Evolutionary conservation across 2,329 filamentous ascomycete species (phyloP).

Genomic region (Karstenula rhodostoma): DNA sequence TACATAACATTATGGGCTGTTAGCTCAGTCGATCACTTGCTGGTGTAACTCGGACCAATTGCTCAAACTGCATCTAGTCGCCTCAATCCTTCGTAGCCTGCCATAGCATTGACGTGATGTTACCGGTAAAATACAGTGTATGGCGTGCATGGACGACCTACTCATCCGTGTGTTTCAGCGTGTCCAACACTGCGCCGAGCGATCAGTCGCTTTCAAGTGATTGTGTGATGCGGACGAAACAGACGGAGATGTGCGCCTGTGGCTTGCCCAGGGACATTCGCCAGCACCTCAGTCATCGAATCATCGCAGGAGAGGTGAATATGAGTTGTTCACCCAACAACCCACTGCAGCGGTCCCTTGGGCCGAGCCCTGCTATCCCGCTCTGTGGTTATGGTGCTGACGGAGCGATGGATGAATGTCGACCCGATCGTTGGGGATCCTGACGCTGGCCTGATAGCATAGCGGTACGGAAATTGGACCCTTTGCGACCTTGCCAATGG

Average conservation of each 20-base stretch:
- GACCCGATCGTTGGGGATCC: slow-evolving; percentile 13
- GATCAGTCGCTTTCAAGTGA: background rate
- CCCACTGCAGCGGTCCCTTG: background rate
- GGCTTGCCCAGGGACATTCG: background rate
- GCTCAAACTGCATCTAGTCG: background rate
- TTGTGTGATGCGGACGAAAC: background rate
- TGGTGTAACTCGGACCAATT: background rate
- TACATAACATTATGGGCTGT: background rate
- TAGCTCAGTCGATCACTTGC: background rate
- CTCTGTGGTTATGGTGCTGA: slow-evolving; percentile 13
- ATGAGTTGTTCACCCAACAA: background rate
- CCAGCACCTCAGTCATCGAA: background rate
- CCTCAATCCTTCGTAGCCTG: background rate
- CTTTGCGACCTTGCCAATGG: slow-evolving; percentile 3
- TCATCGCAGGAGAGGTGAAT: background rate
- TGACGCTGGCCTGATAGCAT: slow-evolving; percentile 3
- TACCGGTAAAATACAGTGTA: background rate
- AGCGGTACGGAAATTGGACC: background rate
- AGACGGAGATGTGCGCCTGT: background rate
- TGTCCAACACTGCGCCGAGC: background rate
- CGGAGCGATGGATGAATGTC: slow-evolving; percentile 6
- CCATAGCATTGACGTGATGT: background rate
- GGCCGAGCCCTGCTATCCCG: slow-evolving; percentile 1
- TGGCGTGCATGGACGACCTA: background rate
- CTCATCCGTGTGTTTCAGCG: background rate